Evolutionary conservation across 345 rosid species (phyloP), one percentile per base, ranked within the genome.

Genomic region (Lumnitzera littorea): DNA sequence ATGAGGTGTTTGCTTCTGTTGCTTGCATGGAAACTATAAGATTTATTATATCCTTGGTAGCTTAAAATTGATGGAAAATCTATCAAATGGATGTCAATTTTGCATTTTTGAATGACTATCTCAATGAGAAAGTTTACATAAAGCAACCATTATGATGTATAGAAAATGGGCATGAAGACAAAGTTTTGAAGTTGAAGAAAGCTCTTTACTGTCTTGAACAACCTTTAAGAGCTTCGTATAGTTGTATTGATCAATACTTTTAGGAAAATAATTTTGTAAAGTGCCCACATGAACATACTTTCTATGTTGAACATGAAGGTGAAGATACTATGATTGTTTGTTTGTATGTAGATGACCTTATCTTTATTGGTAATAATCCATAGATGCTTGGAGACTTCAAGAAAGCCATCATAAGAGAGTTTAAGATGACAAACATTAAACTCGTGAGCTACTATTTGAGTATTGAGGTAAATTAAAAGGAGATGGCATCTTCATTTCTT

Each of bases 331-430:
- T 68, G 11, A 12, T n/a, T 2, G 51, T 15, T 6, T 29, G 55
- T 16, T 10, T 67, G 14, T 61, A 67, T 25, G 65, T 67, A 0
- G 65, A 67, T 11, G 41, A n/a, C 60, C 24, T 48, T 67, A 27
- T 64, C 9, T 64, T 64, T 13, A 48, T 2, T 15, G 36, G 62
- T 2, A 67, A 31, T 29, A 49, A 25, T 48, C 2, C 12, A 7
- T 0, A 3, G 11, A 46, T 53, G 46, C 1, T 67, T 47, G 61
- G 61, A 24, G 46, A 27, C 0, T 67, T 61, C 15, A 61, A 67
- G 23, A 25, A 48, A 13, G 5, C 5, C 0, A 55, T 60, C 59
- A 25, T 25, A n/a, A 11, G 31, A 3, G 54, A 62, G 10, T 58
- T 62, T 16, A 20, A 69, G 62, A 69, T 61, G 62, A 50, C 54